Evolutionary conservation across 441 rosid genomes (phyloP), one percentile per base, ranked within the genome.

Genomic region (Hypseocharis bilobata): DNA sequence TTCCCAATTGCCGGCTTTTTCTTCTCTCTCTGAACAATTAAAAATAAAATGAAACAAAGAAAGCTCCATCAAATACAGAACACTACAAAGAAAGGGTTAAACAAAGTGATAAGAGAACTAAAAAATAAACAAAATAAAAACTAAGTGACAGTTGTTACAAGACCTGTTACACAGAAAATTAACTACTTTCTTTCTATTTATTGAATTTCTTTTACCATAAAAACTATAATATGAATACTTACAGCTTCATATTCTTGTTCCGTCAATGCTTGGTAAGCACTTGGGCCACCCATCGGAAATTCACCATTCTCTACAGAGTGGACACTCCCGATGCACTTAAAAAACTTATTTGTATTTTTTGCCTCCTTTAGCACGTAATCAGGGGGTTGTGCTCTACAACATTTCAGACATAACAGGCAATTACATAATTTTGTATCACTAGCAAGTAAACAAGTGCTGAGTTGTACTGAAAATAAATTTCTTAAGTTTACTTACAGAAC

Each of bases 231-330:
- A 64, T 32, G 51, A 66, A 67, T 29, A 83, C 99, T 85, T 83
- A 95, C 99, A 77, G 91, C 84, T 86, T 88, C 99, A 78, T 86
- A 92, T 73, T 95, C 98, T 74, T 87, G 92, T 70, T 82, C 88
- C 19, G 91, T 78, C 81, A 92, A 72, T 66, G 85, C 85, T 84
- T 82, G 84, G 78, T 88, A 92, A 66, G 85, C 85, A 75, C 83
- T 88, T 85, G 77, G 84, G 71, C 81, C 72, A 64, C 88, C 89
- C 25, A 68, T 68, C 67, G 83, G 73, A 73, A 78, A 67, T 63
- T 83, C 96, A 70, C 69, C 80, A 75, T 70, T 84, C 75, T 86
- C 95, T 63, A 81, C 56, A 76, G 77, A 83, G 76, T 88, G 91
- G 75, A 84, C 82, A 78, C 81, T 87, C 59, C 92, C 96, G 67